Base-by-base conservation (phyloP, 2,329 filamentous ascomycete species). In the Rhytidhysteron rufulum region DNA sequence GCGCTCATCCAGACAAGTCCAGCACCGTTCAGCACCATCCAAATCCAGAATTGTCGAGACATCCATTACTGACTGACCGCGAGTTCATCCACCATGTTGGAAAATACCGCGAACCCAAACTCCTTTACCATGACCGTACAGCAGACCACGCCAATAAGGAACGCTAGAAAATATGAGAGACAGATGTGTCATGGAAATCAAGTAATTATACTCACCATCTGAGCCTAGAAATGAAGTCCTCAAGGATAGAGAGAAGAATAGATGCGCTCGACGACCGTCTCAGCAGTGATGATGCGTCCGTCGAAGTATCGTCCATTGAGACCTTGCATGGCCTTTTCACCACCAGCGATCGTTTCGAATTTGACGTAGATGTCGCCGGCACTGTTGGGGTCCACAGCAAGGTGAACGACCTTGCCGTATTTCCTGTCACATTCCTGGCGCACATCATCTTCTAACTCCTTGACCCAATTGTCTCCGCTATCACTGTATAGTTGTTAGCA, bases 331-430 rank as follows among this genome's bases (percentile, higher is more conserved):
- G 93, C 93, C 65, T 96, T 97, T 70, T 96, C 88, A 64, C 91
- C 91, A 56, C 91, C 91, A 66, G 90, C 82, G 48, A 97, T 87
- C 60, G 88, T 86, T 70, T 95, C 89, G 72, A 98, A 98, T 69
- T 98, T 98, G 67, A 98, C 83, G 69, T 95, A 98, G 57, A 98
- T 91, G 65, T 98, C 93, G 69, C 93, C 93, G 67, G 86, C 82
- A 34, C 89, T 93, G 71, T 95, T 94, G 53, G 86, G 82, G 74
- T 97, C 91, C 69, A 95, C 79, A 56, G 89, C 81, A 70, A 97
- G 94, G 80, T 98, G 93, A 67, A 97, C 89, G 59, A 98, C 91
- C 58, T 91, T 87, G 61, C 93, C 93, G 75, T 97, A 98, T 76
- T 93, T 95, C 57, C 82, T 78, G 72, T 95, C 87, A 65, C 91